A percentile compares a stretch with the other conserved stretches of the same genome.
These are phyloP conservation scores for Craspedostauros australis DNA, from an alignment of 108 stramenopile species.

Conservation along the genomic window DNA sequence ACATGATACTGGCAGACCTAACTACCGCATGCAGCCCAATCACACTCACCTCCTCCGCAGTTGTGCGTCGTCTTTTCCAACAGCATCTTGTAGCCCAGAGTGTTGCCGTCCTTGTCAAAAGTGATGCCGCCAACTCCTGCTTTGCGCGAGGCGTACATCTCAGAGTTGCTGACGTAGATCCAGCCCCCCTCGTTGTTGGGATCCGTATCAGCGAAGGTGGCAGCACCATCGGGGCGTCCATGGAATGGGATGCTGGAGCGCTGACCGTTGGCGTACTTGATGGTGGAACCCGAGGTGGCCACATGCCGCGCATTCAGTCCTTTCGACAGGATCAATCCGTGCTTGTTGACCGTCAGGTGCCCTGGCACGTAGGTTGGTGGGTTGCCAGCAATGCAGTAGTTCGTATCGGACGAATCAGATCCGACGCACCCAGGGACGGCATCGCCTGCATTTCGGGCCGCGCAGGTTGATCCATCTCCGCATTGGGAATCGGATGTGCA, in stretches of 20 bases:
- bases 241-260: slow-evolving; percentile 31
- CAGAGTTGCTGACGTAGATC: slow-evolving; percentile 58
- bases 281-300: slow-evolving; percentile 15
- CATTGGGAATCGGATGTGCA: no score
- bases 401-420: slow-evolving; percentile 9
- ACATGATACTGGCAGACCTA: no score
- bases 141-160: slow-evolving; percentile 14
- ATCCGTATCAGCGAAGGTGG: slow-evolving; percentile 20
- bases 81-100: slow-evolving; percentile 31
- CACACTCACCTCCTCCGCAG: slow-evolving; percentile 55
- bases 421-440: slow-evolving; percentile 34
- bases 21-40: no score
- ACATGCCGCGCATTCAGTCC: slow-evolving; percentile 23
- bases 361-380: slow-evolving; percentile 25
- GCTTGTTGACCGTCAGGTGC: slow-evolving; percentile 3
- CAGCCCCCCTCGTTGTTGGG: slow-evolving; percentile 30
- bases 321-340: slow-evolving; percentile 22
- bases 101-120: slow-evolving; percentile 31
- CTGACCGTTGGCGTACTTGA: slow-evolving; percentile 15
- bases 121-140: slow-evolving; percentile 48
- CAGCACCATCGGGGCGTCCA: slow-evolving; percentile 39
- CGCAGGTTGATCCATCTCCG: no score
- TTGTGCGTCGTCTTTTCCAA: slow-evolving; percentile 33
- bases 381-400: slow-evolving; percentile 31
- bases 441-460: no score